Base-by-base conservation (phyloP, 805 yeast genomes). In the Cephaloascus albidus region DNA sequence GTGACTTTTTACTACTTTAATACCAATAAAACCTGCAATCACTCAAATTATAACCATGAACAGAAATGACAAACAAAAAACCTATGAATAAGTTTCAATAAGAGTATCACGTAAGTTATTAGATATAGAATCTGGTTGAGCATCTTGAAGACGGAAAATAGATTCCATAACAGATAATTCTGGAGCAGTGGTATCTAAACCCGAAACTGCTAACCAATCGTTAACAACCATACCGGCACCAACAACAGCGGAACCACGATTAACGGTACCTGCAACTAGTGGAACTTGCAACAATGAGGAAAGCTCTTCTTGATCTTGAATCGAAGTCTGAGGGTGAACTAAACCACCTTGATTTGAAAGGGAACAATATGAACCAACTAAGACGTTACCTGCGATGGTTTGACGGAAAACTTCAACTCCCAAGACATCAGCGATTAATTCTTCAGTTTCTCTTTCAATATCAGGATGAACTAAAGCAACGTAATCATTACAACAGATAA, bases 321-420 rank as follows among this genome's bases (percentile, higher is more conserved):
- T 80, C 28, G 94, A 80, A 33, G 98, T 94, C 62, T 87, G 96
- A 32, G 99, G 97, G 64, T 93, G 99, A 39, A 93, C 98, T 49
- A 93, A 72, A 47, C 97, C 98, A 61, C 99, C 99, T 63, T 89
- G 96, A 68, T 93, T 93, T 35, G 96, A 84, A 50, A 93, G 72
- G 18, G 96, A 67, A 65, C 97, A 90, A 68, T 93, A 93, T 4
- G 96, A 85, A 42, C 99, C 99, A 40, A 93, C 98, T 45, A 93
- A 74, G 42, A 93, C 97, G 63, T 93, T 90, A 51, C 97, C 97
- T 12, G 98, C 97, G 52, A 93, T 89, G 36, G 99, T 93, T 66
- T 93, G 98, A 70, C 97, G 83, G 76, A 93, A 93, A 36, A 93
- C 99, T 67, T 93, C 99, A 39, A 93, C 99, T 44, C 98, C 99